Evolutionary conservation across 1,139 yeast genomes (phyloP).

Genomic region (Kodamaea alishanica): DNA sequence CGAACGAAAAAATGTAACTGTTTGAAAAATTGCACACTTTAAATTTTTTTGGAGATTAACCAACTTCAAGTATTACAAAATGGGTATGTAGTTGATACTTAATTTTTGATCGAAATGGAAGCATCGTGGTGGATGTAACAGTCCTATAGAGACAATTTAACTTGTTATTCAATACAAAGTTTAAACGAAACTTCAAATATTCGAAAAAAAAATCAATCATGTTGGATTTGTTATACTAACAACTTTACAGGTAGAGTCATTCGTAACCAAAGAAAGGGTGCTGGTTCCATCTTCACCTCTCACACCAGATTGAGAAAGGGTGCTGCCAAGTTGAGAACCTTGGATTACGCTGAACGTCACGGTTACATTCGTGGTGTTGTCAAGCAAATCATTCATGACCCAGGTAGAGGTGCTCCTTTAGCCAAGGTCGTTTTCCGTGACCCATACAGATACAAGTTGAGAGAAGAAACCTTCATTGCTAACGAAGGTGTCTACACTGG

Average conservation of each 20-base stretch:
- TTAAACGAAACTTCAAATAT: not conserved
- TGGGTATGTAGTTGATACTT: slow-evolving; percentile 13
- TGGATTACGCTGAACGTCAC: slow-evolving; percentile 99
- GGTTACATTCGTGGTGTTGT: slow-evolving; percentile 99
- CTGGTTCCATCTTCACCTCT: slow-evolving; percentile 99
- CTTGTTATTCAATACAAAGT: not conserved
- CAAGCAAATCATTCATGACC: slow-evolving; percentile 97
- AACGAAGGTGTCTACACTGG: slow-evolving; percentile 99
- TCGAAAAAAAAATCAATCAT: not conserved
- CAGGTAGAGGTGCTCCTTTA: slow-evolving; percentile 99
- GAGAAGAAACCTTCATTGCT: slow-evolving; percentile 98
- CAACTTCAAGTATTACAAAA: slow-evolving; percentile 13
- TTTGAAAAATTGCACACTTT: slow-evolving; percentile 1
- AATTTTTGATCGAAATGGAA: no score
- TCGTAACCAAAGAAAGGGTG: slow-evolving; percentile 99
- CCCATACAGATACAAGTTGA: slow-evolving; percentile 97
- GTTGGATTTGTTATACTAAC: slow-evolving; percentile 12
- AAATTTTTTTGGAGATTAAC: slow-evolving; percentile 3
- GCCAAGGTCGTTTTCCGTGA: slow-evolving; percentile 99
- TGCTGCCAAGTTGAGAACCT: slow-evolving; percentile 99
- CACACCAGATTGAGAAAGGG: slow-evolving; percentile 99
- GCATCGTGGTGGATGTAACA: not conserved
- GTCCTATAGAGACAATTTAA: not conserved
- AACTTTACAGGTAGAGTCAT: slow-evolving; percentile 89
- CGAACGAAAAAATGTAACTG: not conserved